Evolutionary conservation across 257 asterid genomes (phyloP), one percentile per base, ranked within the genome.

Genomic region (Solanum etuberosum): DNA sequence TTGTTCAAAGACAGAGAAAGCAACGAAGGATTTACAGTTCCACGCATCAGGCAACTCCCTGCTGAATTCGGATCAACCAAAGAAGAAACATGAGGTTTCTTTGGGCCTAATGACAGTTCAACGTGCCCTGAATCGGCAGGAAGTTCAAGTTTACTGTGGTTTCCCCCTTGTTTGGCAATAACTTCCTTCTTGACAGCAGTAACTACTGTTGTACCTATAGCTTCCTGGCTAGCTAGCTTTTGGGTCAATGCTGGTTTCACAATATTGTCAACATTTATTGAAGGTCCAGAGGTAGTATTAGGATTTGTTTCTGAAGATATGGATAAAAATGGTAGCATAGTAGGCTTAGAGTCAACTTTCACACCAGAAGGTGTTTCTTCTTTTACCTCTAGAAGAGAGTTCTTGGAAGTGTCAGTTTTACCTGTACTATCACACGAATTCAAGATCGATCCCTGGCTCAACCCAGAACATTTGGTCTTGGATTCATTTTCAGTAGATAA

Each of bases 1-100:
- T 89, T 86, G 34, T 80, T 88, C 40, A 91, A 67, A 61, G 93
- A 90, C 90, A 94, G 90, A 89, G 94, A 90, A 88, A 92, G 85
- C 88, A 89, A 59, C 15, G 94, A 89, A 25, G 93, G 88, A 91
- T 92, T 96, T 51, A 90, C 61, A 82, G 86, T 88, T 35, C 87
- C 92, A 25, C 92, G 72, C 72, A 38, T 85, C 54, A 10, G 73
- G 86, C 86, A 21, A 74, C 59, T 68, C 71, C 68, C 87, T 86
- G 83, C 91, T 34, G 43, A 34, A 57, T 67, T 85, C 65, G 88
- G 88, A 59, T 29, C 80, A 84, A 73, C 88, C 91, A 77, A 51
- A 86, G 85, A 87, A 83, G 91, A 78, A 86, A 32, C 67, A 86
- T 80, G 85, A 38, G 87, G 88, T 78, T 90, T 87, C 86, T 92